Percentiles rank a stretch among this genome's conserved stretches.
These are phyloP conservation scores for Colletotrichum navitas DNA, from an alignment of 2,329 filamentous ascomycete genomes.

Conservation along the genomic window DNA sequence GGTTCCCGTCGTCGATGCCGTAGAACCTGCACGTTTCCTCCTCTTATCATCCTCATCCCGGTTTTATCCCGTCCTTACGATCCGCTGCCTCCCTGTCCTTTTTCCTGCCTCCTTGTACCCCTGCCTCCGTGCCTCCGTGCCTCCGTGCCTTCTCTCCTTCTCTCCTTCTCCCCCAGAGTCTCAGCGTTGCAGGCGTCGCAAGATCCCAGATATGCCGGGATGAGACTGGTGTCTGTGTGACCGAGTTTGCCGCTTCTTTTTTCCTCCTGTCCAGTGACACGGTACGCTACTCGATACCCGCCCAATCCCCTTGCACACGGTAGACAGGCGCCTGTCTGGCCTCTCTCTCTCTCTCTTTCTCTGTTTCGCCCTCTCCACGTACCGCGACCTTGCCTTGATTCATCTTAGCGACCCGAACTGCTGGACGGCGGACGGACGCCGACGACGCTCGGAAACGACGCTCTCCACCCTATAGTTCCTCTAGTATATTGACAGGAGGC, in stretches of 20 bases:
- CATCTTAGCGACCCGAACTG: slow-evolving; percentile 10
- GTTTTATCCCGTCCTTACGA: neutral
- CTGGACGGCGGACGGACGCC: slow-evolving; percentile 4
- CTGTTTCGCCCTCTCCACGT: neutral
- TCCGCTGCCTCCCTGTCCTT: slow-evolving; percentile 6
- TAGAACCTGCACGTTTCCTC: slow-evolving; percentile 30
- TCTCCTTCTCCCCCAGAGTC: neutral
- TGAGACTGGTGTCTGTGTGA: slow-evolving; percentile 39
- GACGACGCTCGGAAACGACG: slow-evolving; percentile 24
- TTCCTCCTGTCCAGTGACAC: slow-evolving; percentile 24
- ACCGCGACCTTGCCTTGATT: neutral
- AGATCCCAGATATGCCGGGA: slow-evolving; percentile 12
- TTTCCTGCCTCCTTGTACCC: neutral
- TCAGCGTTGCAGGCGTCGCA: slow-evolving; percentile 15
- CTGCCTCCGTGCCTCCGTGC: slow-evolving; percentile 1
- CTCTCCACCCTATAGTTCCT: neutral
- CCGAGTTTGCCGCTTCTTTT: slow-evolving; percentile 22
- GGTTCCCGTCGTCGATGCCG: slow-evolving; percentile 15
- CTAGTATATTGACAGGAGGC: neutral
- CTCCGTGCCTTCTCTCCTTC: no score
- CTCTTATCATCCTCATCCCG: slow-evolving; percentile 9
- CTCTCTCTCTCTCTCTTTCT: slow-evolving; percentile 1
- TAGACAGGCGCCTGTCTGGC: slow-evolving; percentile 12
- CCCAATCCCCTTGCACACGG: slow-evolving; percentile 2
- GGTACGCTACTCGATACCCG: neutral